Conservation (phyloP, 1,284 basidiomycete genomes). For the Ganoderma resinaceum region DNA sequence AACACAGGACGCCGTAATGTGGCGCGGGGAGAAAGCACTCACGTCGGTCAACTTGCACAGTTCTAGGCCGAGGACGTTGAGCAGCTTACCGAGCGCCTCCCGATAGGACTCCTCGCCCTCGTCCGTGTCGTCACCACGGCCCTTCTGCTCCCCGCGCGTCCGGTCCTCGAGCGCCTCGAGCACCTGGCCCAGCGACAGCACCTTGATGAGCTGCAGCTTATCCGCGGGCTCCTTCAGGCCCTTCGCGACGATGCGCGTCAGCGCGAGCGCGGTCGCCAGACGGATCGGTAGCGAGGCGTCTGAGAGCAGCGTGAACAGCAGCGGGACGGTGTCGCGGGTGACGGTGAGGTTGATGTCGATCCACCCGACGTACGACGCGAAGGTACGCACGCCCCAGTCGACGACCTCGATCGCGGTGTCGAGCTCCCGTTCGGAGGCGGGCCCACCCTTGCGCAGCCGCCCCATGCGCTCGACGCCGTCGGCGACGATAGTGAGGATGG, state of each 20-base stretch:
- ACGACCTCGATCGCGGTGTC: constrained; percentile 80
- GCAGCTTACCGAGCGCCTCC: constrained; percentile 86
- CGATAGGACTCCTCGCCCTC: constrained; percentile 87
- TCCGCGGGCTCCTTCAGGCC: constrained; percentile 93
- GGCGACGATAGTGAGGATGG: constrained; percentile 84
- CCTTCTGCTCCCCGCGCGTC: constrained; percentile 73
- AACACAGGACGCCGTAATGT: not conserved
- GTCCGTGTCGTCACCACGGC: constrained; percentile 71
- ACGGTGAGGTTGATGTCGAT: constrained; percentile 97
- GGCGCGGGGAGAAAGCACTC: constrained; percentile 38
- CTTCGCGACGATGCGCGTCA: constrained; percentile 88
- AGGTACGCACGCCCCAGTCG: constrained; percentile 89
- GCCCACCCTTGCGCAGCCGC: constrained; percentile 56
- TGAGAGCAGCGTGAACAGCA: constrained; percentile 89
- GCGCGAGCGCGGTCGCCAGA: constrained; percentile 81
- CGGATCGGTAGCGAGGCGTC: constrained; percentile 83
- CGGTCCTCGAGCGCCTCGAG: constrained; percentile 82
- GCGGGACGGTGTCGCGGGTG: constrained; percentile 86
- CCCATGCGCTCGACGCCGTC: constrained; percentile 73
- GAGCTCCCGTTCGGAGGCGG: constrained; percentile 55
- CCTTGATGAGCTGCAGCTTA: constrained; percentile 91
- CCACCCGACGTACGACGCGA: constrained; percentile 97
- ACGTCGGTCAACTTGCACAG: constrained; percentile 87
- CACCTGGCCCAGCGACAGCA: constrained; percentile 85
- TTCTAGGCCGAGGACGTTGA: constrained; percentile 88